Evolutionary conservation across 352 stramenopile genomes (phyloP).

Genomic region (Phytophthora ramorum): DNA sequence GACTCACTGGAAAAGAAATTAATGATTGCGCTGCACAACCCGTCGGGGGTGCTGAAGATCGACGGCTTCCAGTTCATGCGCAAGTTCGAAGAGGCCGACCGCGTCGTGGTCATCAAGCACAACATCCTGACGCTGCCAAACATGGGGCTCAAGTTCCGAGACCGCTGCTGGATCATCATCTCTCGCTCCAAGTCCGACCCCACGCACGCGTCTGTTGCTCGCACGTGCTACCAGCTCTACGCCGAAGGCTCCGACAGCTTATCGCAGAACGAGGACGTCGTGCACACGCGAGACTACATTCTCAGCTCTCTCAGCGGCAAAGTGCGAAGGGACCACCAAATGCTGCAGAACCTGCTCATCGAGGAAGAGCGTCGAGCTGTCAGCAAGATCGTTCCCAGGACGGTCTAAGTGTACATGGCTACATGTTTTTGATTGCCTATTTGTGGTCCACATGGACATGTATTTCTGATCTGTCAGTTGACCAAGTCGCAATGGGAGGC

Average conservation of each 20-base stretch:
- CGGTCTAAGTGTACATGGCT: slow-evolving; percentile 20
- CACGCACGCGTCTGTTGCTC: slow-evolving; percentile 28
- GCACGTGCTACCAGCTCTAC: slow-evolving; percentile 44
- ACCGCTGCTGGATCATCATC: slow-evolving; percentile 47
- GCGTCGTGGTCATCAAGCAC: slow-evolving; percentile 38
- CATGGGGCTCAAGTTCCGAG: slow-evolving; percentile 38
- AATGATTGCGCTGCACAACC: slow-evolving; percentile 38
- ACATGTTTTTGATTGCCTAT: slow-evolving; percentile 11
- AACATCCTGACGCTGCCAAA: slow-evolving; percentile 34
- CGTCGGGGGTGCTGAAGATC: slow-evolving; percentile 33
- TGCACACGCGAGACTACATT: slow-evolving; percentile 36
- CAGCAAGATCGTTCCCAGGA: slow-evolving; percentile 26
- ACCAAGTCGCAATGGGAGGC: not conserved
- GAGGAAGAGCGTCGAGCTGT: slow-evolving; percentile 36
- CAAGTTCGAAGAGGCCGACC: slow-evolving; percentile 40
- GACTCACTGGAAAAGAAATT: slow-evolving; percentile 50
- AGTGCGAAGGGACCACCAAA: slow-evolving; percentile 36
- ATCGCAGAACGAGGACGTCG: slow-evolving; percentile 19
- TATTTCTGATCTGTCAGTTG: not conserved
- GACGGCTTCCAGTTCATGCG: slow-evolving; percentile 44
- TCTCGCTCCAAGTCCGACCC: slow-evolving; percentile 38
- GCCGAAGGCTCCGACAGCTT: slow-evolving; percentile 28
- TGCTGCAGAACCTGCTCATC: slow-evolving; percentile 41
- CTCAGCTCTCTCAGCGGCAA: slow-evolving; percentile 39
- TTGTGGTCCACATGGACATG: not conserved